A percentile compares a stretch with the other conserved stretches of the same genome.
phyloP scores from a whole-genome alignment of 31 red algal genomes.

The Odonthalia washingtoniensis region DNA sequence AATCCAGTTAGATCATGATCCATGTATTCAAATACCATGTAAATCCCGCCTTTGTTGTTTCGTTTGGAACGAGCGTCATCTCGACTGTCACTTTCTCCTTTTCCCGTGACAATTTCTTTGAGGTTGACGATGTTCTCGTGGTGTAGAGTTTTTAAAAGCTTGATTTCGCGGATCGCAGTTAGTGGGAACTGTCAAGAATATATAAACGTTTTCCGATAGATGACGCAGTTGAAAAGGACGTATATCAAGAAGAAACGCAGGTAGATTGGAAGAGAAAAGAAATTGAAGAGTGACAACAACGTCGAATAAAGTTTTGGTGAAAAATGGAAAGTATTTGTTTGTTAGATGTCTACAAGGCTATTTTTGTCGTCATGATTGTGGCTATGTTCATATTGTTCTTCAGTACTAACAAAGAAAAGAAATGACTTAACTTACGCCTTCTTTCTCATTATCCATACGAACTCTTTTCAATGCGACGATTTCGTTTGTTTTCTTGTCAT shows the following conservation, averaged over 20 bases:
- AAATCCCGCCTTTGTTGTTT: conserved; percentile 82
- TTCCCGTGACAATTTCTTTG: conserved; percentile 96
- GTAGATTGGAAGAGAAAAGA: too few relatives aligned
- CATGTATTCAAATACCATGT: conserved; percentile 99
- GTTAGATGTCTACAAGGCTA: too few relatives aligned
- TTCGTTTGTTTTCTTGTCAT: conserved; percentile 77
- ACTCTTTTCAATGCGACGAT: conserved; percentile 93
- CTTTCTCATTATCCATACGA: conserved; percentile 96
- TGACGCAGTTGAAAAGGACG: too few relatives aligned
- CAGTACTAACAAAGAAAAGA: neutral
- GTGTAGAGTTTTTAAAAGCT: conserved; percentile 88
- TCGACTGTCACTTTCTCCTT: conserved; percentile 33
- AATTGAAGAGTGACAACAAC: too few relatives aligned
- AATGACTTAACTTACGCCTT: conserved; percentile 69
- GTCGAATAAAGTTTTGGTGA: too few relatives aligned
- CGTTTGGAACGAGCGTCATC: conserved; percentile 26
- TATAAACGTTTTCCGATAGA: too few relatives aligned
- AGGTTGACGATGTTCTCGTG: conserved; percentile 96
- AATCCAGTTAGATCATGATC: conserved; percentile 97
- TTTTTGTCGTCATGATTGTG: too few relatives aligned
- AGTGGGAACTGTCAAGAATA: conserved; percentile 97
- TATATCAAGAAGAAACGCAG: too few relatives aligned
- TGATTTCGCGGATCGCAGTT: conserved; percentile 96
- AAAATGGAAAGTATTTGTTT: too few relatives aligned
- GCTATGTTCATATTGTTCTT: too few relatives aligned